Conservation (phyloP, 441 rosid genomes). For the Populus hybrid region DNA sequence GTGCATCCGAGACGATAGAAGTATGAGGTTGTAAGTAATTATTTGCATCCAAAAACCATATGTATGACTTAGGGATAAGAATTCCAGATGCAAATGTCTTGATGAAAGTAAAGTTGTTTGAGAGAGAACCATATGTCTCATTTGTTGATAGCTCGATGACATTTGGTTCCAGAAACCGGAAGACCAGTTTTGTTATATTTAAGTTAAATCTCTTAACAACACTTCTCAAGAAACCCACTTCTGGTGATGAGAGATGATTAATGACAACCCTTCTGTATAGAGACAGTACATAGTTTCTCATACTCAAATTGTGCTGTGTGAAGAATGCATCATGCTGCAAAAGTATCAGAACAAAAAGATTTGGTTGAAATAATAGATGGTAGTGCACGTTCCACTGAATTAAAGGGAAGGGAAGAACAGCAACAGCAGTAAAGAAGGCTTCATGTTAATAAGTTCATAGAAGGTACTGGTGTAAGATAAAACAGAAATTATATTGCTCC, state of each 20-base stretch:
- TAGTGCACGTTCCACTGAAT: neutral
- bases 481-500: neutral
- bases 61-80: conserved; percentile 72
- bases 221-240: conserved; percentile 57
- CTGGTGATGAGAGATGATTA: conserved; percentile 78
- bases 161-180: conserved; percentile 44
- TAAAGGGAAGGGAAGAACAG: neutral
- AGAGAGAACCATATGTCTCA: conserved; percentile 63
- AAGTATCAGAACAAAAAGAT: conserved; percentile 12
- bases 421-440: neutral
- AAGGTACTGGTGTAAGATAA: neutral
- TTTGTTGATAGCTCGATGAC: conserved; percentile 64
- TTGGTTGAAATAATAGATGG: conserved; percentile 15
- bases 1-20: conserved; percentile 73
- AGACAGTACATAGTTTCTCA: conserved; percentile 53
- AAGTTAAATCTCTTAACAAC: conserved; percentile 42
- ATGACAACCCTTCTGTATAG: conserved; percentile 40
- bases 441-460: neutral
- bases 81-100: conserved; percentile 88
- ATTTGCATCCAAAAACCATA: conserved; percentile 49
- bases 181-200: conserved; percentile 54
- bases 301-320: conserved; percentile 66
- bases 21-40: conserved; percentile 52
- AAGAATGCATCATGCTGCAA: conserved; percentile 76
- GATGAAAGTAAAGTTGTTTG: conserved; percentile 59